phyloP scores from a whole-genome alignment of 371 early-diverging fungal genomes.

The Sporodiniella umbellata region DNA sequence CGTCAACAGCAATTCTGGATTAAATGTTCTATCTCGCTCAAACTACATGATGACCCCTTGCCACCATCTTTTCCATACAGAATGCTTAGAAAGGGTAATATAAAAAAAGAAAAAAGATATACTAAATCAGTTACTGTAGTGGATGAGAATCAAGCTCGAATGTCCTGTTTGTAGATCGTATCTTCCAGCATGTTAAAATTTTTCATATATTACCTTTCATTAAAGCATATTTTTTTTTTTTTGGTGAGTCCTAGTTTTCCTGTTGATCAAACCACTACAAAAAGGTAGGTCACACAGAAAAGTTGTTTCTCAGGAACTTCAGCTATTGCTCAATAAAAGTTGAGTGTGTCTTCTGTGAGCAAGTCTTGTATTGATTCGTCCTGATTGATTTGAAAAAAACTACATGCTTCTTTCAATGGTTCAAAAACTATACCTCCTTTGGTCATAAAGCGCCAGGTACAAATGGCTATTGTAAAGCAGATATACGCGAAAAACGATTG shows the following conservation, averaged over 20 bases:
- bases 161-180: slow-evolving; percentile 70
- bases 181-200: slow-evolving; percentile 52
- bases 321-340: too few species aligned
- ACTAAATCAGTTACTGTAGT: slow-evolving; percentile 22
- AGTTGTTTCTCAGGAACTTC: too few species aligned
- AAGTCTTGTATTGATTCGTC: too few species aligned
- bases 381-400: too few species aligned
- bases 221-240: not conserved
- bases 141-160: slow-evolving; percentile 85
- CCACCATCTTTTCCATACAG: slow-evolving; percentile 78
- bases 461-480: too few species aligned
- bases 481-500: not conserved
- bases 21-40: slow-evolving; percentile 51
- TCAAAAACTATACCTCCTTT: too few species aligned
- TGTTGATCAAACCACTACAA: too few species aligned
- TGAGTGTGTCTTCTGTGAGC: too few species aligned
- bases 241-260: too few species aligned
- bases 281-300: too few species aligned
- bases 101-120: not conserved
- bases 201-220: not conserved
- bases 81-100: slow-evolving; percentile 66
- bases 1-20: slow-evolving; percentile 31
- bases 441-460: too few species aligned
- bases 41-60: slow-evolving; percentile 84
- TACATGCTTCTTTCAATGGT: too few species aligned